phyloP scores from a whole-genome alignment of 2,329 filamentous ascomycete species.

The Thermothelomyces thermophilus region DNA sequence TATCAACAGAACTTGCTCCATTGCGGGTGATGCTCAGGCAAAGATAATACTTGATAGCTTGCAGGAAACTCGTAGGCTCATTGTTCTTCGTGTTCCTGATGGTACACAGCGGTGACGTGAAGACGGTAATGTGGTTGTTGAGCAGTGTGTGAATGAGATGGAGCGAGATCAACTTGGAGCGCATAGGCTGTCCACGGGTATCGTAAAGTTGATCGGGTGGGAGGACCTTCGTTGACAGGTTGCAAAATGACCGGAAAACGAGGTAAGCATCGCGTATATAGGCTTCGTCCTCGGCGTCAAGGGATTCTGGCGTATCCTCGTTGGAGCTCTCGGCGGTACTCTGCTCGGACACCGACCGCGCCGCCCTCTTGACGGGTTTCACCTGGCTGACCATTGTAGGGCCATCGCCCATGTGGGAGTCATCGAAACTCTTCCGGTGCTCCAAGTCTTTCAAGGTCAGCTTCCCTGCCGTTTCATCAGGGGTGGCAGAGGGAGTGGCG shows the following conservation, averaged over 20 bases:
- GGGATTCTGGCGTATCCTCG: constrained; percentile 52
- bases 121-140: constrained; percentile 87
- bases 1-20: constrained; percentile 84
- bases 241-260: constrained; percentile 95
- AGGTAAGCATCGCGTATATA: constrained; percentile 96
- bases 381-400: constrained; percentile 61
- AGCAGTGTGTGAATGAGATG: constrained; percentile 93
- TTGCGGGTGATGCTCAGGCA: constrained; percentile 93
- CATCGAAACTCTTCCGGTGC: constrained; percentile 61
- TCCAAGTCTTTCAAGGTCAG: constrained; percentile 62
- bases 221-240: constrained; percentile 87
- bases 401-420: constrained; percentile 59
- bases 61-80: constrained; percentile 81
- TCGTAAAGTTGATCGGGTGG: constrained; percentile 89
- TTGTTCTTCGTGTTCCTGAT: constrained; percentile 88
- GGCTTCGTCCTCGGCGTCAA: constrained; percentile 80
- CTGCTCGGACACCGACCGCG: constrained; percentile 47
- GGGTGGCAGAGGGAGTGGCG: constrained; percentile 27
- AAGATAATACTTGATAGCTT: constrained; percentile 94
- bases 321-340: constrained; percentile 47
- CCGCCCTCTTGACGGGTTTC: constrained; percentile 40
- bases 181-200: constrained; percentile 89
- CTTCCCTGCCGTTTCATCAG: constrained; percentile 42
- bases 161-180: constrained; percentile 89
- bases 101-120: constrained; percentile 84